Base-by-base conservation (phyloP, 306 rosid species). In the Begonia loranthoides region DNA sequence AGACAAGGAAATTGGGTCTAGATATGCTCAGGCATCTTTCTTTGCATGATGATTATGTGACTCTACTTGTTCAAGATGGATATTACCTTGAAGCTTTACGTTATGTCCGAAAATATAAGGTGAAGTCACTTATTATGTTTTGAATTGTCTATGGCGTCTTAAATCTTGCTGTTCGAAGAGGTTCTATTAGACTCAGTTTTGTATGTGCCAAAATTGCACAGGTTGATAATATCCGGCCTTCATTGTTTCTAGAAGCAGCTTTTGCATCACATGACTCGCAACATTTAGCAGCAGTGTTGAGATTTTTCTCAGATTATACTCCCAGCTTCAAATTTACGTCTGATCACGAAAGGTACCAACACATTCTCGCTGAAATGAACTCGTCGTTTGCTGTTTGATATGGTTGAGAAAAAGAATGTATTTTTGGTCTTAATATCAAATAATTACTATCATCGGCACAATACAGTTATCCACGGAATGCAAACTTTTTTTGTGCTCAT, bases 11-110 rank as follows among this genome's bases (percentile, higher is more conserved):
- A 72, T 73, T 90, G 64, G 99, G 99, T 67, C 79, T 86, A 50
- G 88, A 82, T 70, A 90, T 90, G 99, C 82, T 86, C 54, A 86
- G 96, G 62, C 84, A 74, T 71, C 92, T 90, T 54, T 81, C 93
- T 66, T 79, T 90, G 47, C 96, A 86, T 71, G 78, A 82, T 61
- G 99, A 90, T 71, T 90, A 86, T 51, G 84, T 82, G 19, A 71
- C 82, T 56, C 55, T 76, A 51, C 87, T 83, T 12, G 96, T 80
- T 64, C 88, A 90, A 73, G 96, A 86, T 45, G 94, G 99, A 57
- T 80, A 78, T 77, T 83, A 76, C 80, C 81, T 90, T 57, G 94
- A 90, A 78, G 94, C 94, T 48, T 73, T 90, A 64, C 85, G 94
- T 41, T 86, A 83, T 55, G 79, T 82, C 22, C 68, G 84, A 58